Evolutionary conservation across 2,329 filamentous ascomycete genomes (phyloP).

Genomic region (Chaetomiaceae sp.): DNA sequence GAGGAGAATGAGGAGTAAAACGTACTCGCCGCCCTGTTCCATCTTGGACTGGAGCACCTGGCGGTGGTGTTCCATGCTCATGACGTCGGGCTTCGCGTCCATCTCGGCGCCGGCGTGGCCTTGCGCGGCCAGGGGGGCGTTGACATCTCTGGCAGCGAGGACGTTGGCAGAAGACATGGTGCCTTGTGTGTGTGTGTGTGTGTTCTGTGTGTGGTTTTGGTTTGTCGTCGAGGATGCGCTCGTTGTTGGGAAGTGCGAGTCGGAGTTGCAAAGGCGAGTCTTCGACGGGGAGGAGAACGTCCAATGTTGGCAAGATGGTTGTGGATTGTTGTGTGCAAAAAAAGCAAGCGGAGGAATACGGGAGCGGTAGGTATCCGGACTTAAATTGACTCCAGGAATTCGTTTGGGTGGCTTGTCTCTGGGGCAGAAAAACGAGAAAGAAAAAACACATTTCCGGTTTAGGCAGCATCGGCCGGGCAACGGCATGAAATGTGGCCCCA

Average conservation of each 20-base stretch:
- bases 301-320: not conserved
- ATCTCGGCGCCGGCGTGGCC: conserved; percentile 39
- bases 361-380: not conserved
- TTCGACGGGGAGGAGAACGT: not conserved
- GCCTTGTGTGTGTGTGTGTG: not conserved
- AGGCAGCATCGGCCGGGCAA: conserved; percentile 26
- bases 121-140: conserved; percentile 42
- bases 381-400: conserved; percentile 7
- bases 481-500: conserved; percentile 11
- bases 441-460: conserved; percentile 27
- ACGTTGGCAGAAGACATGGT: conserved; percentile 49
- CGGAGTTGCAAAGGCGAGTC: not conserved
- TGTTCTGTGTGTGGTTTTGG: not conserved
- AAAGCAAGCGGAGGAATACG: not conserved
- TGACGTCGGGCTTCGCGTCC: conserved; percentile 51
- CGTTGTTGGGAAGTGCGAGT: not conserved
- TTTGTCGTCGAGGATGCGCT: too few species aligned
- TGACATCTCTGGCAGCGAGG: conserved; percentile 63
- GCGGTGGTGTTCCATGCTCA: conserved; percentile 73
- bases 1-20: conserved; percentile 12
- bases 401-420: not conserved
- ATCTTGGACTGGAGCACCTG: conserved; percentile 70
- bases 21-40: conserved; percentile 60
- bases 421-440: conserved; percentile 16
- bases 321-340: not conserved